Base-by-base conservation (phyloP, 2,329 filamentous ascomycete species). In the Colletotrichum shisoi region DNA sequence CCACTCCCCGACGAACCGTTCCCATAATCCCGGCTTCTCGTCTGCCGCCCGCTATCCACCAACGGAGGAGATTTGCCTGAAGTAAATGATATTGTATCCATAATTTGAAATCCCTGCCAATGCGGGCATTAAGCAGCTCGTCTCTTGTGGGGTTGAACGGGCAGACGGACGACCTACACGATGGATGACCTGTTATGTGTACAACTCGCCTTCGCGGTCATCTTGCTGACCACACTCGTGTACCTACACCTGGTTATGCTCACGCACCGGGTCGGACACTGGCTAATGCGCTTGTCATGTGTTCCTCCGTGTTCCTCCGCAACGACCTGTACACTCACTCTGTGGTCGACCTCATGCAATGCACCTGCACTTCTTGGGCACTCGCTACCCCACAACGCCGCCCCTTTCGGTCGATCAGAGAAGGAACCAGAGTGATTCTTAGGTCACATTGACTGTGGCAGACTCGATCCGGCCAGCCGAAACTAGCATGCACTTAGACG, bases 21-120 rank as follows among this genome's bases (percentile, higher is more conserved):
- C 62, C 44, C 39, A 19, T 57, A 61, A 61, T 56, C 65, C 65
- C 56, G 45, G 62, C 62, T 56, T 68, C 51, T 34, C 17, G 42
- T 68, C 62, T 68, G 44, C 65, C 65, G 56, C 62, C 62, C 65
- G 65, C 56, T 52, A 68, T 49, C 65, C 62, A 51, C 56, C 44
- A 45, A 54, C 21, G 31, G 54, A 44, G 15, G 37, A 46, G 15
- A 61, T 40, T 52, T 64, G 56, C 65, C 65, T 66, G 46, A 66
- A 61, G 37, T 56, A 31, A 61, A 60, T 12, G 24, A 27, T 19
- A 31, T 44, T 24, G 7, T 39, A 21, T 56, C 37, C 65, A 40
- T 61, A 24, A 56, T 34, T 49, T 56, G 62, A 27, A 56, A 60
- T 11, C 15, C n/a, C 60, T 39, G 21, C 62, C 51, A 61, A 66